These are phyloP conservation scores for Chloroidium sp. DNA, from an alignment of 163 green algal genomes.

Conservation along the genomic window DNA sequence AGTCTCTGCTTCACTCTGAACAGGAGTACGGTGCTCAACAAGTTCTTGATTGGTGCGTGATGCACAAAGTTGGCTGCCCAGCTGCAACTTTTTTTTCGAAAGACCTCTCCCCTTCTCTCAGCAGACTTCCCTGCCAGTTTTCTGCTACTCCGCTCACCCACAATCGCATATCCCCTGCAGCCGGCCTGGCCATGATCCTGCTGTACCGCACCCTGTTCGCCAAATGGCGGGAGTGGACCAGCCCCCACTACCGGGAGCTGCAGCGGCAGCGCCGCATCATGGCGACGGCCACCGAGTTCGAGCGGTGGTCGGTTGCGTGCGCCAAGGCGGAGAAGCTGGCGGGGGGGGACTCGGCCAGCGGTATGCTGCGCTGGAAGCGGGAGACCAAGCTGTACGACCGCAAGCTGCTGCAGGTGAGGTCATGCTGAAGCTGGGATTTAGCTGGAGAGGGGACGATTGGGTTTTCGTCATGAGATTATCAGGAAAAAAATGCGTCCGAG, in stretches of 20 bases:
- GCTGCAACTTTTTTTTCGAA: too few relatives aligned
- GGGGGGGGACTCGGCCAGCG: conserved; percentile 17
- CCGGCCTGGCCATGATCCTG: neutral
- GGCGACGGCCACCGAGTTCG: conserved; percentile 41
- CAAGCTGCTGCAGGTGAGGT: conserved; percentile 48
- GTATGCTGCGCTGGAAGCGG: conserved; percentile 18
- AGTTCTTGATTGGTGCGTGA: neutral
- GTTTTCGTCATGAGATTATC: too few relatives aligned
- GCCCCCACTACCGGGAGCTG: neutral
- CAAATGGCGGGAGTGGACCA: neutral
- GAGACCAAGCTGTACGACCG: conserved; percentile 68
- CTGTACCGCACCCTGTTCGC: conserved; percentile 3
- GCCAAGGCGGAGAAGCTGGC: conserved; percentile 62
- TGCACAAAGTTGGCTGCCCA: too few relatives aligned
- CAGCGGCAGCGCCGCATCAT: conserved; percentile 22
- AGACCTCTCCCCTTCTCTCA: too few relatives aligned
- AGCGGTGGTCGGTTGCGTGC: conserved; percentile 60
- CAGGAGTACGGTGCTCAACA: neutral
- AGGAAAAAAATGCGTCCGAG: too few relatives aligned
- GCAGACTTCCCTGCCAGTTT: too few relatives aligned
- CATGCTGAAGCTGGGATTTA: too few relatives aligned
- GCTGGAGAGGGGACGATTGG: too few relatives aligned
- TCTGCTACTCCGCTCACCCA: neutral
- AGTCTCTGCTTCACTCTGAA: neutral
- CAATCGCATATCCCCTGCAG: neutral